Conservation (phyloP, 495 filamentous ascomycete species). For the Aspergillus homomorphus region DNA sequence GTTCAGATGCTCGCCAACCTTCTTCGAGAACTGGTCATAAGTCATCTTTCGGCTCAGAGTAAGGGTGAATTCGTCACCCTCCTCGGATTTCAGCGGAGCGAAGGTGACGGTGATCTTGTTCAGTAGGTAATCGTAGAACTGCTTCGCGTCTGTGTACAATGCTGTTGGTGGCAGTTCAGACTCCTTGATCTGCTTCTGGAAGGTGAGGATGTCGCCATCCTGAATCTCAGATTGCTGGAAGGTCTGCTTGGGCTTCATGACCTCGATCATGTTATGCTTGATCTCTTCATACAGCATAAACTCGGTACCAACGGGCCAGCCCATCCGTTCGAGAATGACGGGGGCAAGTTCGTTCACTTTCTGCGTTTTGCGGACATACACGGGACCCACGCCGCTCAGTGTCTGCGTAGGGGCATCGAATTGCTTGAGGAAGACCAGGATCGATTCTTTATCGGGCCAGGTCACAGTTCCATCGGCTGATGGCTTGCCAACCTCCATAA, state of each 20-base stretch:
- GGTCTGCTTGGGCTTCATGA: conserved; percentile 84
- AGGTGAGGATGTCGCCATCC: conserved; percentile 95
- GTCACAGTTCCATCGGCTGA: conserved; percentile 62
- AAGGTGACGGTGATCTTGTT: conserved; percentile 70
- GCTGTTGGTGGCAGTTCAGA: conserved; percentile 52
- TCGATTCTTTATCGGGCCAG: conserved; percentile 65
- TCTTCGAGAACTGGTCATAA: conserved; percentile 85
- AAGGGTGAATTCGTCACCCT: conserved; percentile 62
- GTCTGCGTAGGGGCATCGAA: conserved; percentile 77
- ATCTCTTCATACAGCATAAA: conserved; percentile 90
- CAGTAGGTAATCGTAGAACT: conserved; percentile 89
- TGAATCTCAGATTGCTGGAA: conserved; percentile 90
- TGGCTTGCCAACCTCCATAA: conserved; percentile 72
- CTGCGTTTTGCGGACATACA: conserved; percentile 82
- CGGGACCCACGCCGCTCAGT: conserved; percentile 69
- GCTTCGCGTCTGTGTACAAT: conserved; percentile 62
- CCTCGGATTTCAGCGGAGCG: conserved; percentile 34
- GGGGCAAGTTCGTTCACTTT: conserved; percentile 85
- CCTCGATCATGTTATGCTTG: conserved; percentile 94
- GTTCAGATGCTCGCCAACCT: conserved; percentile 76
- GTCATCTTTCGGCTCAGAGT: conserved; percentile 80
- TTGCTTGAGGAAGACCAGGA: conserved; percentile 88
- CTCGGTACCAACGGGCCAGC: conserved; percentile 67
- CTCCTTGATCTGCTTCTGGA: conserved; percentile 67
- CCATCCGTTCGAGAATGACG: conserved; percentile 77